phyloP scores from a whole-genome alignment of 805 yeast genomes.

The Candida sonorensis region DNA sequence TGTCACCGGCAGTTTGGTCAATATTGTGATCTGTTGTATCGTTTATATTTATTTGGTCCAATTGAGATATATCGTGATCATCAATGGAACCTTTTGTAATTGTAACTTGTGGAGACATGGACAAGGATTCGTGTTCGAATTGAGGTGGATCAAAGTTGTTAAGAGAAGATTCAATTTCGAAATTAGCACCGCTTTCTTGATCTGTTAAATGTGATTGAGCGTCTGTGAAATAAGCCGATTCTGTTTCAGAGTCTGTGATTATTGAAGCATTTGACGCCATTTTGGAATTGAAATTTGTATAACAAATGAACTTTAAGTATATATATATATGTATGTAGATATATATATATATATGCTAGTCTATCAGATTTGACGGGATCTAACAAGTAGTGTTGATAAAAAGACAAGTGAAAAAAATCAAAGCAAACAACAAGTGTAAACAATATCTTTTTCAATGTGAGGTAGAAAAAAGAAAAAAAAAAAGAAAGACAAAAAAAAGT shows the following conservation, averaged over 20 bases:
- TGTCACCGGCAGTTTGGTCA: not conserved
- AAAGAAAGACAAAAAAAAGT: no score
- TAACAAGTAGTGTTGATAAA: no score
- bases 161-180: not conserved
- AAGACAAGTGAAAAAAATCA: no score
- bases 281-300: no score
- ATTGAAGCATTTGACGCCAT: constrained; percentile 5
- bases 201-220: constrained; percentile 17
- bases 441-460: no score
- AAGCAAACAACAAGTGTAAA: no score
- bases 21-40: no score
- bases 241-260: constrained; percentile 12
- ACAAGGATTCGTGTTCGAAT: not conserved
- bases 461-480: no score
- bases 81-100: constrained; percentile 12
- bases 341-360: no score
- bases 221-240: constrained; percentile 18
- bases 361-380: no score
- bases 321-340: no score
- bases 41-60: not conserved
- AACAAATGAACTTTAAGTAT: no score
- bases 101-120: constrained; percentile 18
- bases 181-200: not conserved
- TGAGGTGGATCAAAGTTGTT: not conserved
- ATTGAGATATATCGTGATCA: not conserved